phyloP scores from a whole-genome alignment of 2,329 filamentous ascomycete genomes.

The Talaromyces pinophilus region DNA sequence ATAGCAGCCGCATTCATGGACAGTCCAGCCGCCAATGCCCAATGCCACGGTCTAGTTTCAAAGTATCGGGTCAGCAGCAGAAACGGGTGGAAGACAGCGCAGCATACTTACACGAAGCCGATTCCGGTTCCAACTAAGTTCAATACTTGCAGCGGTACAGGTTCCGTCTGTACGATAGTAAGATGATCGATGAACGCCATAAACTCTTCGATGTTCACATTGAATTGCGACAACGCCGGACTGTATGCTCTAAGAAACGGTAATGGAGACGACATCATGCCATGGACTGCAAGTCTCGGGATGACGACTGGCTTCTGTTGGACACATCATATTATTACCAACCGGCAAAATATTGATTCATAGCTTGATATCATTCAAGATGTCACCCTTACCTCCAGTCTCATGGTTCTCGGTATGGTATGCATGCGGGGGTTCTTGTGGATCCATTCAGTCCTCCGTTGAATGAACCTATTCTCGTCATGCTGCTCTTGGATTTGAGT shows the following conservation, averaged over 20 bases:
- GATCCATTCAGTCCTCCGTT: not conserved
- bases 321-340: not conserved
- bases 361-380: not conserved
- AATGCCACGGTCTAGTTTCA: slow-evolving; percentile 12
- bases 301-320: slow-evolving; percentile 14
- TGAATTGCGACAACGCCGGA: not conserved
- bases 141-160: slow-evolving; percentile 2
- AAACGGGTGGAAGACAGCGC: not conserved
- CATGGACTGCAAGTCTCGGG: slow-evolving; percentile 12
- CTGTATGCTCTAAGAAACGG: slow-evolving; percentile 13
- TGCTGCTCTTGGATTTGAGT: not conserved
- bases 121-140: slow-evolving; percentile 10
- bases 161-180: slow-evolving; percentile 10
- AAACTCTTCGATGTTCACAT: slow-evolving; percentile 4
- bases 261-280: slow-evolving; percentile 15
- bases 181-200: slow-evolving; percentile 14
- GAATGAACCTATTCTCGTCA: not conserved
- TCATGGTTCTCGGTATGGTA: not conserved
- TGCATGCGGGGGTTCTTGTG: not conserved
- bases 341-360: not conserved
- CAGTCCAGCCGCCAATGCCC: slow-evolving; percentile 14
- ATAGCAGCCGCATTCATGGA: slow-evolving; percentile 11
- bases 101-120: slow-evolving; percentile 11
- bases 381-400: not conserved
- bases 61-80: not conserved